Evolutionary conservation across 2,329 filamentous ascomycete species (phyloP), one percentile per base, ranked within the genome.

Genomic region (Ophiostoma novo-ulmi): DNA sequence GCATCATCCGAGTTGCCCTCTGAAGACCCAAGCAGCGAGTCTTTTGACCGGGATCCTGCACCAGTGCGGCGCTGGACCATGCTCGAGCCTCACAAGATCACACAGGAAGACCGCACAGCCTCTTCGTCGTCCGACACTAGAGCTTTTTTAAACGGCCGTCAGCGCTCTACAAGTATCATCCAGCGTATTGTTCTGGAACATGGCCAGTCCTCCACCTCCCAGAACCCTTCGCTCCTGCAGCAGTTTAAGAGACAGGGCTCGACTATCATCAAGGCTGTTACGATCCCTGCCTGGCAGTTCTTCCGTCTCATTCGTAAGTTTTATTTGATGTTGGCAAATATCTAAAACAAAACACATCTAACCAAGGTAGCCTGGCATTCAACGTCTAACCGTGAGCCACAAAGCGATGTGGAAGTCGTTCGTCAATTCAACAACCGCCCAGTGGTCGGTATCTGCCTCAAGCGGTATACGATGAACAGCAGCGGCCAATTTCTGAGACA

Each of bases 261-360:
- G 14, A 83, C 81, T 1, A 82, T 84, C 71, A 83, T 81, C 75
- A 97, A 94, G 77, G 94, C 97, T 76, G 91, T 98, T 17, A 89
- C 94, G 71, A 97, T 98, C 82, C 94, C 94, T 52, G 95, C 95
- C 1, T 98, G 94, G 93, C 94, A 97, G 76, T 97, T 98, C 77
- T 98, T 97, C 80, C 93, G 91, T 76, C 82, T 98, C 36, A 93
- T 97, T 75, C 94, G 91, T 93, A 82, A 81, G 91, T 75, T 20
- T 66, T 20, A n/a, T 5, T 52, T 10, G 11, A 20, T n/a, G 6
- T 41, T n/a, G 20, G 17, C 61, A 5, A 36, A 1, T 36, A 20
- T 22, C n/a, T 5, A 36, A 0, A 2, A 41, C 1, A 39, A 39
- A 3, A 48, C 5, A 35, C 1, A 17, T 14, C 41, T 69, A 73